A percentile compares a stretch with the other conserved stretches of the same genome.
phyloP scores from a whole-genome alignment of 139 green algal genomes.

The Chloropicon primus region DNA sequence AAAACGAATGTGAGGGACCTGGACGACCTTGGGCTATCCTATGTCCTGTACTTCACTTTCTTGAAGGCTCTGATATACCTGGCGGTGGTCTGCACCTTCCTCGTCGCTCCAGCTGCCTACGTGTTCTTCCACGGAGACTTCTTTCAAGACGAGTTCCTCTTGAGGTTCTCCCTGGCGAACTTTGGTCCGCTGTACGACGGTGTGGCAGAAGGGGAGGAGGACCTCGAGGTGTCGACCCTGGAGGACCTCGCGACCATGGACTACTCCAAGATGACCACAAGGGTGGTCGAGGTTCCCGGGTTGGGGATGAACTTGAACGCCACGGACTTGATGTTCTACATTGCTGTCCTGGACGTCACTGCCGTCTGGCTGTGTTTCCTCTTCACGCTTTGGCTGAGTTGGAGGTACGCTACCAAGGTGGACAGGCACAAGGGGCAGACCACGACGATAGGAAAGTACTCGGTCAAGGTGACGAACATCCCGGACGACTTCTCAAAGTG shows the following conservation, averaged over 20 bases:
- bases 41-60: not conserved
- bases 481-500: not conserved
- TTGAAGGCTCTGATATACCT: not conserved
- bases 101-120: not conserved
- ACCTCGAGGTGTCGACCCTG: not conserved
- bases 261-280: not conserved
- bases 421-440: not conserved
- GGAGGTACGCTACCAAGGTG: not conserved
- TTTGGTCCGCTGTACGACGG: not conserved
- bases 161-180: not conserved
- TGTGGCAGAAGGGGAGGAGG: not conserved
- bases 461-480: not conserved
- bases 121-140: not conserved
- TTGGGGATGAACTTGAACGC: not conserved
- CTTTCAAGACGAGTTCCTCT: not conserved
- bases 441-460: not conserved
- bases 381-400: not conserved
- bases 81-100: not conserved
- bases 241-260: not conserved
- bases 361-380: not conserved
- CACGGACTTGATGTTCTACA: not conserved
- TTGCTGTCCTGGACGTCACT: not conserved
- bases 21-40: not conserved
- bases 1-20: not conserved
- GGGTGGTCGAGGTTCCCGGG: not conserved